These are phyloP conservation scores for Colletotrichum sp. DNA, from an alignment of 2,329 filamentous ascomycete species.

Conservation along the genomic window DNA sequence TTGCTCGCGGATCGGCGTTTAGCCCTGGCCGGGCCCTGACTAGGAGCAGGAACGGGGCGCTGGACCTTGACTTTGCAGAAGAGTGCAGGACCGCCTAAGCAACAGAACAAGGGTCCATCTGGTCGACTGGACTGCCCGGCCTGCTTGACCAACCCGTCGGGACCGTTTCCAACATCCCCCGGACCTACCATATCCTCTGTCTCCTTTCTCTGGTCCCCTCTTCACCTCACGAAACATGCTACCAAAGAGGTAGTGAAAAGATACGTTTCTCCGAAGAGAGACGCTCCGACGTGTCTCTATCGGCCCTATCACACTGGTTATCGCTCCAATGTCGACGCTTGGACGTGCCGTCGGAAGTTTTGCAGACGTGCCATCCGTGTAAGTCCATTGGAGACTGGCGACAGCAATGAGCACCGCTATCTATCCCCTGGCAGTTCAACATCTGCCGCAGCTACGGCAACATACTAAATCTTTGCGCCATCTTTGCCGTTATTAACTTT, in stretches of 20 bases:
- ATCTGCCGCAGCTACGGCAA: conserved; percentile 3
- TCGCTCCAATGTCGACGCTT: conserved; percentile 1
- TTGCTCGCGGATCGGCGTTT: conserved; percentile 12
- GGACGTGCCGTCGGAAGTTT: conserved; percentile 1
- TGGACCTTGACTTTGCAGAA: background rate
- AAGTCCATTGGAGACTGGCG: conserved; percentile 19
- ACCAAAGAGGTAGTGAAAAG: background rate
- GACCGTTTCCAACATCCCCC: conserved; percentile 7
- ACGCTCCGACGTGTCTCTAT: conserved; percentile 10
- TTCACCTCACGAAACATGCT: background rate
- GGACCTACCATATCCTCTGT: background rate
- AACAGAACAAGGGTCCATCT: conserved; percentile 9
- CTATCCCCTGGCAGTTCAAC: background rate
- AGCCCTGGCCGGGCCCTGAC: conserved; percentile 1
- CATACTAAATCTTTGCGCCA: background rate
- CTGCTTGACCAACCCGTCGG: conserved; percentile 18
- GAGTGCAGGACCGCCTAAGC: background rate
- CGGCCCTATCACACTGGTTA: background rate
- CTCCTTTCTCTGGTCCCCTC: background rate
- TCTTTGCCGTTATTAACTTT: background rate
- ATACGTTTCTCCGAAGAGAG: background rate
- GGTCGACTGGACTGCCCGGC: conserved; percentile 1
- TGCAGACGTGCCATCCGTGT: conserved; percentile 7
- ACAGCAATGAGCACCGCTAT: background rate
- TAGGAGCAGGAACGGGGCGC: background rate